A percentile compares a stretch with the other conserved stretches of the same genome.
Conservation (phyloP, 2,329 filamentous ascomycete genomes). For the Sodiomyces alkalinus region DNA sequence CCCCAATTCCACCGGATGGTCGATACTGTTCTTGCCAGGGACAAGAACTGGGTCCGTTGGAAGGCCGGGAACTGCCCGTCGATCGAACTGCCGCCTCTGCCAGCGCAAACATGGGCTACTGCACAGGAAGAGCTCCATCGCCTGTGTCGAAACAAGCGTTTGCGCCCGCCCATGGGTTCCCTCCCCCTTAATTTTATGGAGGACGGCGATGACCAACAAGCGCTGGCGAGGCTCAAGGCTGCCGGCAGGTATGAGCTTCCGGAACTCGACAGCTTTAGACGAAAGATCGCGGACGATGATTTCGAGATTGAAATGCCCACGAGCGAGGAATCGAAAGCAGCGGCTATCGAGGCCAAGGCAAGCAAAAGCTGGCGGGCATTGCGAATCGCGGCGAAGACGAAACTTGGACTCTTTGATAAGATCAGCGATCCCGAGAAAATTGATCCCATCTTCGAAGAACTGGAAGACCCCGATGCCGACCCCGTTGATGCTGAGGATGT, state of each 20-base stretch:
- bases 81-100: conserved; percentile 63
- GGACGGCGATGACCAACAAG: conserved; percentile 40
- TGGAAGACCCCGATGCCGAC: conserved; percentile 17
- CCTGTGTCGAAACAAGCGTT: conserved; percentile 53
- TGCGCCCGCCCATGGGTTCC: conserved; percentile 56
- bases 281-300: conserved; percentile 62
- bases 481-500: conserved; percentile 18
- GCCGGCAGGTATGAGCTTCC: conserved; percentile 51
- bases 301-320: conserved; percentile 76
- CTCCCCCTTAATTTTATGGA: conserved; percentile 67
- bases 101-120: conserved; percentile 50
- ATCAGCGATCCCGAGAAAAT: conserved; percentile 71
- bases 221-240: conserved; percentile 55
- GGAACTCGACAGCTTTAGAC: conserved; percentile 52
- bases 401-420: conserved; percentile 68
- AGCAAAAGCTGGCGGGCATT: conserved; percentile 86
- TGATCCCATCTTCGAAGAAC: conserved; percentile 38
- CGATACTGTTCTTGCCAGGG: conserved; percentile 83
- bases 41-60: conserved; percentile 99
- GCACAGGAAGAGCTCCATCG: conserved; percentile 52
- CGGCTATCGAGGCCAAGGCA: conserved; percentile 54
- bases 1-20: conserved; percentile 95
- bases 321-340: conserved; percentile 39
- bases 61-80: conserved; percentile 87
- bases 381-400: conserved; percentile 59